A percentile compares a stretch with the other conserved stretches of the same genome.
Evolutionary conservation across 495 filamentous ascomycete genomes (phyloP).

Genomic region (Bathelium albidoporum): DNA sequence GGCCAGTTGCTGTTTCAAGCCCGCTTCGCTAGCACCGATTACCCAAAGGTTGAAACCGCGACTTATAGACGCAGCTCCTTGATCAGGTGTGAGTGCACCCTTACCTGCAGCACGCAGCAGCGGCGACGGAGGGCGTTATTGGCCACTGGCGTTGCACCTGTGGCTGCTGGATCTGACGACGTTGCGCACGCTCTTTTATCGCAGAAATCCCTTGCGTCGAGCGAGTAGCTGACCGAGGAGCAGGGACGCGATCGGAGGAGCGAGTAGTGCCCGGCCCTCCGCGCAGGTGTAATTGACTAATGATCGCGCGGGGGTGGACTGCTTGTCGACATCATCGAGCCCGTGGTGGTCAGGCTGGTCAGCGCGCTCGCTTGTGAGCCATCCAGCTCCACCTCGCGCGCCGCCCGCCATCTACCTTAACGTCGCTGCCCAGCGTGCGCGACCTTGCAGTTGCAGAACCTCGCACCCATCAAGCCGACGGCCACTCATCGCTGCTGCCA

Average conservation of each 20-base stretch:
- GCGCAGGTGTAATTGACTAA: slow-evolving; percentile 4
- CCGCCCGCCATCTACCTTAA: not conserved
- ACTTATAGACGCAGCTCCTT: slow-evolving; percentile 1
- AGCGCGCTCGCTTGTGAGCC: not conserved
- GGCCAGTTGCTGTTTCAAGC: not conserved
- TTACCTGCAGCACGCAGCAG: not conserved
- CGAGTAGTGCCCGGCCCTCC: not conserved
- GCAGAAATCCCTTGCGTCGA: not conserved
- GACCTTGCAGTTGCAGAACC: slow-evolving; percentile 5
- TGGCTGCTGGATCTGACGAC: slow-evolving; percentile 2
- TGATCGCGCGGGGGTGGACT: slow-evolving; percentile 1
- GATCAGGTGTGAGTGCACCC: slow-evolving; percentile 2
- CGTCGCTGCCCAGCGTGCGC: slow-evolving; percentile 3
- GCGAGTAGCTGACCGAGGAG: not conserved
- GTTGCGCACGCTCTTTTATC: slow-evolving; percentile 2
- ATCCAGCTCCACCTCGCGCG: slow-evolving; percentile 3
- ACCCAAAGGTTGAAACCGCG: not conserved
- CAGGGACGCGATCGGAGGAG: not conserved
- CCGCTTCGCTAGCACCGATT: not conserved
- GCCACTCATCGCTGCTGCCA: slow-evolving; percentile 1
- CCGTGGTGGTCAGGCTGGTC: slow-evolving; percentile 5
- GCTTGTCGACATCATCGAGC: slow-evolving; percentile 4
- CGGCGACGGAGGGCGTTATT: not conserved
- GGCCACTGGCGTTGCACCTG: not conserved
- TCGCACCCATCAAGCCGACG: not conserved